These are phyloP conservation scores for Ascochyta viciae-villosae DNA, from an alignment of 2,329 filamentous ascomycete species.

Conservation along the genomic window DNA sequence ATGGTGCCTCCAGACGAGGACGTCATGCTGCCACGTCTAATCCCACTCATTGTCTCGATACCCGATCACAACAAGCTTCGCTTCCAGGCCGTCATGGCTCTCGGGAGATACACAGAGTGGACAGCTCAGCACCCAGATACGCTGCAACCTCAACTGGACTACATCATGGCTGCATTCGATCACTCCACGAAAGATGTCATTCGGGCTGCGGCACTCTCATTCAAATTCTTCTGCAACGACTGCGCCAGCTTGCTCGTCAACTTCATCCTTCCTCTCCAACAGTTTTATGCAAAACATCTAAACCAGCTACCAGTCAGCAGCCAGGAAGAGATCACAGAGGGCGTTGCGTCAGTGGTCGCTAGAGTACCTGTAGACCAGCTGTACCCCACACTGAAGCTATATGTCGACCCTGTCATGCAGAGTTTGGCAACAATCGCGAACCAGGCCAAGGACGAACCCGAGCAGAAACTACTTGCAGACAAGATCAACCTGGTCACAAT, in stretches of 20 bases:
- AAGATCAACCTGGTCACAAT: conserved; percentile 91
- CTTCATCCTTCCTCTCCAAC: conserved; percentile 85
- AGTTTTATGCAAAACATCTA: conserved; percentile 89
- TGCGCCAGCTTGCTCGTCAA: conserved; percentile 85
- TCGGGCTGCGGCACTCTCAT: conserved; percentile 87
- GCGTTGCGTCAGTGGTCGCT: conserved; percentile 89
- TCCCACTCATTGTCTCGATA: conserved; percentile 92
- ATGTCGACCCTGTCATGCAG: conserved; percentile 88
- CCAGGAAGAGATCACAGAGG: conserved; percentile 95
- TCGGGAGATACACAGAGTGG: conserved; percentile 97
- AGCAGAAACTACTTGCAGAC: conserved; percentile 88
- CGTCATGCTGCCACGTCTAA: conserved; percentile 86
- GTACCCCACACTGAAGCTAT: conserved; percentile 86
- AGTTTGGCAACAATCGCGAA: conserved; percentile 88
- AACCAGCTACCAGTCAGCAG: conserved; percentile 84
- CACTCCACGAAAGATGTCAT: conserved; percentile 90
- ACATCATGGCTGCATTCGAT: conserved; percentile 92
- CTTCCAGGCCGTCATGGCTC: conserved; percentile 97
- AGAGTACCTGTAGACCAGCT: conserved; percentile 82
- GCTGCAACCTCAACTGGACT: conserved; percentile 89
- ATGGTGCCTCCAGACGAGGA: conserved; percentile 93
- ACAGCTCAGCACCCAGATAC: conserved; percentile 93
- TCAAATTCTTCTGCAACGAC: conserved; percentile 97
- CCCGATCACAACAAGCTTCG: conserved; percentile 97
- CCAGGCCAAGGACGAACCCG: conserved; percentile 79